Base-by-base conservation (phyloP, 345 rosid species). In the Isatis tinctoria region DNA sequence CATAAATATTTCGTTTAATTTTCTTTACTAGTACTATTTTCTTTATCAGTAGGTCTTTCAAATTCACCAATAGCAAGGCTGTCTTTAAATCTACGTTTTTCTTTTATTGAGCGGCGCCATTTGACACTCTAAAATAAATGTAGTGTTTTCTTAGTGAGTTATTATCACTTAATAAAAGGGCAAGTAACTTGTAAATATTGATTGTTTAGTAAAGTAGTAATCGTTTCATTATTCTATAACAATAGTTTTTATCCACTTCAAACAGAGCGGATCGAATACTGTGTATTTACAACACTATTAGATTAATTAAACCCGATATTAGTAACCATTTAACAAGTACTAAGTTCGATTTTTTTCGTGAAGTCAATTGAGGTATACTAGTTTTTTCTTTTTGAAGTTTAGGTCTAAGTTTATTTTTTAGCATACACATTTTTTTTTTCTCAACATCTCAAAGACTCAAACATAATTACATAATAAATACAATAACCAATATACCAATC, bases 51-150 rank as follows among this genome's bases (percentile, higher is more conserved):
- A 74, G 73, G 73, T 56, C 32, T 39, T 74, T 20, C 28, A 58
- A 74, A 65, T 37, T 48, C 43, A 74, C 78, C 67, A 58, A 60
- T 58, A 37, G 62, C 39, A 67, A 59, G 28, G 35, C 28, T 39
- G 16, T 67, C 78, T 39, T 60, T 48, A 59, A 59, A 67, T 49
- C 37, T 67, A 67, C 59, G 61, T 13, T 39, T 53, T 67, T 51
- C 26, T 27, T 74, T 59, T 74, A 67, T 41, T 67, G 78, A 67
- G 68, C 54, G 68, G 68, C 68, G 53, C 78, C 68, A 60, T 67
- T 60, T 59, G 40, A 47, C 52, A 37, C 41, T 44, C 28, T 56
- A 56, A 74, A 52, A n/a, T 66, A 74, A 65, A 45, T 73, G 71
- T 44, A 33, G 49, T 65, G 58, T 32, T 20, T 40, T 72, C 12